Evolutionary conservation across 1,284 basidiomycete genomes (phyloP), one percentile per base, ranked within the genome.

Genomic region (Cutaneotrichosporon mucoides): DNA sequence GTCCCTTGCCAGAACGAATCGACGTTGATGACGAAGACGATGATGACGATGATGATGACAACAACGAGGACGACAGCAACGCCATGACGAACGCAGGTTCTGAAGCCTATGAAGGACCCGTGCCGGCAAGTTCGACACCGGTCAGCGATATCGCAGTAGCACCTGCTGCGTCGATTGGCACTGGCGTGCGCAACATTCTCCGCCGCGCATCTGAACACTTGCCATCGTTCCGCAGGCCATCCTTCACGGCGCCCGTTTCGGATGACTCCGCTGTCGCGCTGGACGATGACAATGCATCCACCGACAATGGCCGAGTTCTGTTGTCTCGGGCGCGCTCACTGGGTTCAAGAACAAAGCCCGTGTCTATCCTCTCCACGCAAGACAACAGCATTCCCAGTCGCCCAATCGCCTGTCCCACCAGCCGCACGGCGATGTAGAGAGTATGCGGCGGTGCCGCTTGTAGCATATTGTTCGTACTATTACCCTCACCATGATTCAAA

Each of bases 1-100:
- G 66, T 42, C 73, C 73, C 6, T 68, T 70, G 56, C 73, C 73
- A 0, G 43, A 49, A 10, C 46, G 79, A 6, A 47, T 55, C 16
- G 37, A 47, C 16, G 11, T 51, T 16, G 85, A 87, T 54, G 84
- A 86, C 9, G 85, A 87, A 33, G 79, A 80, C 3, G 79, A 77
- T 24, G 68, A 70, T 34, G 66, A 66, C 2, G 65, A 59, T 2
- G 61, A 64, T 16, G 63, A 68, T n/a, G 61, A 68, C 10, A 55
- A 85, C 0, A 84, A 87, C 47, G 85, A 87, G 7, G 85, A 86
- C 7, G 41, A 53, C 37, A 9, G 13, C 9, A 48, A 43, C 24
- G 24, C 24, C 24, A 24, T 24, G 24, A 24, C 24, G 24, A 24
- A 24, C 24, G 24, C 24, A 24, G 24, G 24, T 24, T 24, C 24